These are phyloP conservation scores for Mycosphaerelloides madeirae DNA, from an alignment of 2,329 filamentous ascomycete genomes.

Conservation along the genomic window DNA sequence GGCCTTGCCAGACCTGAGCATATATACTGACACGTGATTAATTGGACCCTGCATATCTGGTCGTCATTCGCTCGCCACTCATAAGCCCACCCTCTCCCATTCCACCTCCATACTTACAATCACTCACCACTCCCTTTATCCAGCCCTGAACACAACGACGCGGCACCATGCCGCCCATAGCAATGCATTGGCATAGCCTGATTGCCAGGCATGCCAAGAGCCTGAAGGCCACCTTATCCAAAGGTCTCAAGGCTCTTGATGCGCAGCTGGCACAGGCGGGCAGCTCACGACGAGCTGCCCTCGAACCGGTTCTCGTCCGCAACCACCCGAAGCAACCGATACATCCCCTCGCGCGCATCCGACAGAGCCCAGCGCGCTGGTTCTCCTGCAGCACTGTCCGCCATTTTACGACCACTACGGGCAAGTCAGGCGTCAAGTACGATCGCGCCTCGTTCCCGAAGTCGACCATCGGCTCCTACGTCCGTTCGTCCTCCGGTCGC, in stretches of 20 bases:
- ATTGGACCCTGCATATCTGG: too few species aligned
- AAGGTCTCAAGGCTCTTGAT: slow-evolving; percentile 27
- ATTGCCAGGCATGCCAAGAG: slow-evolving; percentile 31
- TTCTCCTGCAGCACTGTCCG: slow-evolving; percentile 55
- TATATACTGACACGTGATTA: too few species aligned
- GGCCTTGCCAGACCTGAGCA: too few species aligned
- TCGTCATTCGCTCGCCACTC: too few species aligned
- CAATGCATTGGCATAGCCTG: slow-evolving; percentile 30
- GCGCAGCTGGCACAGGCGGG: slow-evolving; percentile 31
- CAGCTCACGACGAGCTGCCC: slow-evolving; percentile 37
- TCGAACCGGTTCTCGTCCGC: slow-evolving; percentile 58
- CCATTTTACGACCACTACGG: slow-evolving; percentile 45
- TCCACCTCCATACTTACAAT: too few species aligned
- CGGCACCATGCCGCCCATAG: too few species aligned
- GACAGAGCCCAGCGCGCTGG: slow-evolving; percentile 60
- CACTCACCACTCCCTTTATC: too few species aligned
- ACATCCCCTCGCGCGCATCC: slow-evolving; percentile 58
- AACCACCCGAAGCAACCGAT: slow-evolving; percentile 54
- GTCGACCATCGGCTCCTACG: slow-evolving; percentile 52
- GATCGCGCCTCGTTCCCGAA: slow-evolving; percentile 52
- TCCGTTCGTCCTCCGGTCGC: slow-evolving; percentile 63
- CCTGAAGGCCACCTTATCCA: slow-evolving; percentile 29
- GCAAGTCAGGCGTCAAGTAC: slow-evolving; percentile 39
- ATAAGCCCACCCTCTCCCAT: too few species aligned
- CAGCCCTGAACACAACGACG: too few species aligned